phyloP scores from a whole-genome alignment of 2,329 filamentous ascomycete species.

The Dactylellina sp. region DNA sequence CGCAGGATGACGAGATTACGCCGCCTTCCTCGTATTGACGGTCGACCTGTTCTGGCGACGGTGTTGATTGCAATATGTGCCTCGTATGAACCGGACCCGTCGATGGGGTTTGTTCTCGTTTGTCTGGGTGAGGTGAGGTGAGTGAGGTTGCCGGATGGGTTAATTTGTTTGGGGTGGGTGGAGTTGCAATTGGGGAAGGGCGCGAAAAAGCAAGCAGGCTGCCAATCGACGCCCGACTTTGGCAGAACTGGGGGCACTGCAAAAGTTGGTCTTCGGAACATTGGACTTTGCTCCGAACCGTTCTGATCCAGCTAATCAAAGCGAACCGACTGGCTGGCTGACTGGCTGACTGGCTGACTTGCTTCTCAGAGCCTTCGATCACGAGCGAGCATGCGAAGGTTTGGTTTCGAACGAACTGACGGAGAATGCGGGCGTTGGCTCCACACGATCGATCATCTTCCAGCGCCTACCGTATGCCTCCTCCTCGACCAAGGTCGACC shows the following conservation, averaged over 20 bases:
- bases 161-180: conserved; percentile 54
- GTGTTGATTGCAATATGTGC: conserved; percentile 39
- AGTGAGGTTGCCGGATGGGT: conserved; percentile 12
- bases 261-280: conserved; percentile 45
- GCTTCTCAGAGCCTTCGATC: too few relatives aligned
- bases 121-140: conserved; percentile 41
- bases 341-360: too few relatives aligned
- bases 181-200: conserved; percentile 21
- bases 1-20: conserved; percentile 53
- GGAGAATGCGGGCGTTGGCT: conserved; percentile 54
- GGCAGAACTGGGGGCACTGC: conserved; percentile 18
- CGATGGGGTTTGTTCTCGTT: conserved; percentile 34
- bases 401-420: neutral
- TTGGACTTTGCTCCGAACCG: conserved; percentile 51
- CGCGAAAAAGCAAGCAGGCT: conserved; percentile 50
- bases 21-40: conserved; percentile 43
- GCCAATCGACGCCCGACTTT: conserved; percentile 30
- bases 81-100: conserved; percentile 42
- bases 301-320: conserved; percentile 45
- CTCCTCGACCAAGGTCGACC: too few relatives aligned
- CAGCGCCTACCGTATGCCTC: conserved; percentile 20
- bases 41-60: conserved; percentile 39
- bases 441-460: conserved; percentile 38
- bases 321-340: too few relatives aligned
- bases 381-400: neutral